Percentiles rank a stretch among this genome's conserved stretches.
These are phyloP conservation scores for Zasmidium citrigriseum DNA, from an alignment of 2,329 filamentous ascomycete genomes.

Conservation along the genomic window DNA sequence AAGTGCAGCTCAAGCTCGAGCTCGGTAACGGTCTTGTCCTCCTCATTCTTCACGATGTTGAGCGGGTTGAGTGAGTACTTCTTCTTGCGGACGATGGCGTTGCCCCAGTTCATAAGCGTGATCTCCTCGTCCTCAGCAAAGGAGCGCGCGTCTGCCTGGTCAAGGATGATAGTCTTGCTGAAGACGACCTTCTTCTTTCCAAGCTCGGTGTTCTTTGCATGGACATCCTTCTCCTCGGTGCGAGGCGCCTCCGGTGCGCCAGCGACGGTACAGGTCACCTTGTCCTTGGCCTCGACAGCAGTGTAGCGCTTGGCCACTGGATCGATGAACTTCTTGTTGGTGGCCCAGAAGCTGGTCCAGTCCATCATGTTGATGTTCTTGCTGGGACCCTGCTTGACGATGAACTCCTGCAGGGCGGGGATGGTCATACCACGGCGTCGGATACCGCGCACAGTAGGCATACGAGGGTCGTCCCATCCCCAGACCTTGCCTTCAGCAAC, in stretches of 20 bases:
- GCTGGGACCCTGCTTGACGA: constrained; percentile 79
- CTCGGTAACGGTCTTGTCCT: constrained; percentile 61
- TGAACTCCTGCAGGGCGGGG: constrained; percentile 77
- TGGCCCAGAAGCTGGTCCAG: constrained; percentile 66
- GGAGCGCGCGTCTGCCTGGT: constrained; percentile 80
- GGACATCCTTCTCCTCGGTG: constrained; percentile 77
- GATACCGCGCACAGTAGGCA: constrained; percentile 82
- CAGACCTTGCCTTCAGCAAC: constrained; percentile 74
- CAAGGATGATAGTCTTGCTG: constrained; percentile 73
- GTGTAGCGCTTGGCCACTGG: constrained; percentile 51
- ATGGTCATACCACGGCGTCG: constrained; percentile 77
- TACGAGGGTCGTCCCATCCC: constrained; percentile 85
- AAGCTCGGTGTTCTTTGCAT: constrained; percentile 83
- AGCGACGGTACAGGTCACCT: constrained; percentile 51
- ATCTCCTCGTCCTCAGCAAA: constrained; percentile 88
- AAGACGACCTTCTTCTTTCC: constrained; percentile 85
- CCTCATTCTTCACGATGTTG: constrained; percentile 49
- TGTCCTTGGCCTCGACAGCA: constrained; percentile 66
- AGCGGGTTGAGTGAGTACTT: constrained; percentile 50
- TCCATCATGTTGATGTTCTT: constrained; percentile 84
- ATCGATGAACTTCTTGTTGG: constrained; percentile 56
- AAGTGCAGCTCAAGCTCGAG: constrained; percentile 87
- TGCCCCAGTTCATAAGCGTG: constrained; percentile 96
- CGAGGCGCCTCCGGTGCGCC: constrained; percentile 44
- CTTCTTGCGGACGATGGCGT: constrained; percentile 70